These are phyloP conservation scores for Lachnellula arida DNA, from an alignment of 2,329 filamentous ascomycete genomes.

Conservation along the genomic window DNA sequence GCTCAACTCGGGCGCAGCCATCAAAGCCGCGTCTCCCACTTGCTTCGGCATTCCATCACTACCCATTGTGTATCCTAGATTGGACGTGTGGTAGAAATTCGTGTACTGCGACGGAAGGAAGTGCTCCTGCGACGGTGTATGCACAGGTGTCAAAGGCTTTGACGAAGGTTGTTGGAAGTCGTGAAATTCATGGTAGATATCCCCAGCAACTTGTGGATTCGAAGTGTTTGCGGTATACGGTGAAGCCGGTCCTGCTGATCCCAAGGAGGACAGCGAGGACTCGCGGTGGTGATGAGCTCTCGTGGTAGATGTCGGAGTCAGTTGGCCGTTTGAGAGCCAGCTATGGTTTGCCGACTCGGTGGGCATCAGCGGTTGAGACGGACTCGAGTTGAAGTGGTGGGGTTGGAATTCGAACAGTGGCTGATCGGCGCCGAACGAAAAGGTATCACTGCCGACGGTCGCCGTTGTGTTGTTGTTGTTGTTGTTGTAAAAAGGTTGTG, in stretches of 20 bases:
- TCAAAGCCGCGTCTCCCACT: constrained; percentile 25
- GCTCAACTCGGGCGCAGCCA: constrained; percentile 29
- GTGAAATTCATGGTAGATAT: constrained; percentile 37
- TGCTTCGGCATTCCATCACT: constrained; percentile 23
- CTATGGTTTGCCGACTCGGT: constrained; percentile 24
- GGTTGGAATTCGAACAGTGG: constrained; percentile 23
- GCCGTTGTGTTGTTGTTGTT: constrained; percentile 13
- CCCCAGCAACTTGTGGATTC: constrained; percentile 54
- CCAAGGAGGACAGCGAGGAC: constrained; percentile 56
- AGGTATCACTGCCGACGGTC: constrained; percentile 14
- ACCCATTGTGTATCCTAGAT: constrained; percentile 24
- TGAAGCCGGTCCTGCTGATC: constrained; percentile 55
- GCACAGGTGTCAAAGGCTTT: constrained; percentile 31
- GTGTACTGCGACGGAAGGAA: constrained; percentile 34
- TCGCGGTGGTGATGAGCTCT: constrained; percentile 49
- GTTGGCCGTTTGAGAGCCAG: constrained; percentile 30
- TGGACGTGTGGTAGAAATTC: constrained; percentile 34
- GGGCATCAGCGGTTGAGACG: constrained; percentile 29
- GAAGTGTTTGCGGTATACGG: constrained; percentile 51
- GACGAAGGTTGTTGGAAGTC: constrained; percentile 30
- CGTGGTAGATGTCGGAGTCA: constrained; percentile 30
- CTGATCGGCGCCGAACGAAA: constrained; percentile 22
- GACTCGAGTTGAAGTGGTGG: constrained; percentile 16
- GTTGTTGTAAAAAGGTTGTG: constrained; percentile 16
- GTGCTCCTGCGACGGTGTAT: constrained; percentile 30